Evolutionary conservation across 2,329 filamentous ascomycete species (phyloP).

Genomic region (Aspergillus persii): DNA sequence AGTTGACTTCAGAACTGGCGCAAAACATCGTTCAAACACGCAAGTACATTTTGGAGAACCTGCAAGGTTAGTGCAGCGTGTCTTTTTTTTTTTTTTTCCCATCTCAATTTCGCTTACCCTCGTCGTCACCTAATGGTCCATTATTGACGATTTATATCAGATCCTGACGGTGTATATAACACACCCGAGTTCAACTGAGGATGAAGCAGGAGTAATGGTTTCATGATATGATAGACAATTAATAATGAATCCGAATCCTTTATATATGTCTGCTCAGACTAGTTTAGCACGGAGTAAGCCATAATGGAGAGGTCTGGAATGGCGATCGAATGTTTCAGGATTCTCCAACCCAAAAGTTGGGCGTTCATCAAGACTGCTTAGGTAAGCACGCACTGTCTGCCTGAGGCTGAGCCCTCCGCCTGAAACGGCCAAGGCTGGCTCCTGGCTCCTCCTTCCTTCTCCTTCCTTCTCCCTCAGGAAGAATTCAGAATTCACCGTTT

Average conservation of each 20-base stretch:
- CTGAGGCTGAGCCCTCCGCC: not conserved
- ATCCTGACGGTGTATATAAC: not conserved
- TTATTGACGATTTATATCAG: not conserved
- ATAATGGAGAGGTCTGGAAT: not conserved
- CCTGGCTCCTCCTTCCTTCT: no score
- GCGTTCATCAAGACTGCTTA: no score
- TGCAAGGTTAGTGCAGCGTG: slow-evolving; percentile 47
- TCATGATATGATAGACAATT: not conserved
- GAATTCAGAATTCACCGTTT: not conserved
- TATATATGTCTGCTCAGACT: not conserved
- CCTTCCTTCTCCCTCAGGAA: no score
- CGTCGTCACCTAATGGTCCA: not conserved
- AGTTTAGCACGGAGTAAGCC: no score
- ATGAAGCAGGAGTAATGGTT: not conserved
- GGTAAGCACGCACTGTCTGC: not conserved
- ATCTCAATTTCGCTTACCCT: not conserved
- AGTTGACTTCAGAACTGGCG: slow-evolving; percentile 49
- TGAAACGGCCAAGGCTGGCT: not conserved
- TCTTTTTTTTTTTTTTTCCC: not conserved
- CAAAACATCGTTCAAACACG: slow-evolving; percentile 49
- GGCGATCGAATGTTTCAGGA: not conserved
- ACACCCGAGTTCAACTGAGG: not conserved
- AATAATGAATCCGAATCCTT: not conserved
- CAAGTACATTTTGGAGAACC: slow-evolving; percentile 53
- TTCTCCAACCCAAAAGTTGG: not conserved